Base-by-base conservation (phyloP, 441 rosid species). In the Hura crepitans region DNA sequence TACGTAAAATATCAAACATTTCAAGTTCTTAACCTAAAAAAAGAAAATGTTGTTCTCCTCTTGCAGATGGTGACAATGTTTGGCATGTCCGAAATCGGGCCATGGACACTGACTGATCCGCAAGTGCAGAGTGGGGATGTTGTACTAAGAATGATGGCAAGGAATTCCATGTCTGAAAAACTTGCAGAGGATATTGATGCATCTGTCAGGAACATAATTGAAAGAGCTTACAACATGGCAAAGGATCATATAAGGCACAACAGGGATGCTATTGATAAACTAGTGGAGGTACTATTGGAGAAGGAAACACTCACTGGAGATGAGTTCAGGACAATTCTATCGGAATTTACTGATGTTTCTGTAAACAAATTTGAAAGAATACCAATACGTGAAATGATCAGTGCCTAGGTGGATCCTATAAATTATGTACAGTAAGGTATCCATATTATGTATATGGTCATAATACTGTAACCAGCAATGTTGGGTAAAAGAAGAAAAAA, bases 51-150 rank as follows among this genome's bases (percentile, higher is more conserved):
- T 42, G 15, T 66, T 53, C 23, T 54, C 43, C 23, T 54, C 43
- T 53, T 73, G 47, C 80, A 87, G 91, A 89, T 87, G 93, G 97
- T 91, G 56, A 91, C 90, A 8, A 87, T 68, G 83, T 87, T 77
- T 70, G 93, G 97, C 37, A 89, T 89, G 95, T 89, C 93, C 0
- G 89, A 86, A 57, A 82, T 87, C 12, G 95, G 97, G 25, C 95
- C 91, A 0, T 84, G 91, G 97, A 65, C 85, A 5, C 55, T 87
- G 75, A 87, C 71, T 0, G 88, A 91, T 43, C 92, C 91, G 15
- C 67, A 87, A 51, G 79, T 42, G 11, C 88, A 81, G 37, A 82
- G 87, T 62, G 77, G 86, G 43, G 90, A 89, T 56, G 78, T 85
- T 2, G 88, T 91, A n/a, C 63, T 89, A 46, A 81, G 92, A 70